A percentile compares a stretch with the other conserved stretches of the same genome.
Evolutionary conservation across 306 rosid genomes (phyloP).

Genomic region (Delonix regia): DNA sequence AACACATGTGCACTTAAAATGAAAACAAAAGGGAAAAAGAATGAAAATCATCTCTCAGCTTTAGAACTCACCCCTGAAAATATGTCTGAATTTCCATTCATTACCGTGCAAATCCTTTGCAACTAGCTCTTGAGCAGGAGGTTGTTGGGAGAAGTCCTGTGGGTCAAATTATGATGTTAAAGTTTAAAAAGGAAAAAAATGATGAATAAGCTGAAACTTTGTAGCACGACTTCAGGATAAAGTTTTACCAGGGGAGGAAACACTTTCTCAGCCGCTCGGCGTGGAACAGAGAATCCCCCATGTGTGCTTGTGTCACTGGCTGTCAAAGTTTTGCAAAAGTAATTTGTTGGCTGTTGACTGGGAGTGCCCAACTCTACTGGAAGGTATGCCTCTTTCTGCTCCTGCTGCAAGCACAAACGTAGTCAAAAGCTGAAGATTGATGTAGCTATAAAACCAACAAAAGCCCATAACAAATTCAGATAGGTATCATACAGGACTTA

Average conservation of each 20-base stretch:
- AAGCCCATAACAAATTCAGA: slow-evolving; percentile 13
- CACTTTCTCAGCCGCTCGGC: slow-evolving; percentile 78
- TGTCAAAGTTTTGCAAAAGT: slow-evolving; percentile 91
- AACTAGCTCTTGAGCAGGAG: slow-evolving; percentile 55
- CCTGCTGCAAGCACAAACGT: slow-evolving; percentile 43
- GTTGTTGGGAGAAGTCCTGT: slow-evolving; percentile 58
- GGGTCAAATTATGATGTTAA: slow-evolving; percentile 26
- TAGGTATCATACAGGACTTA: slow-evolving; percentile 67
- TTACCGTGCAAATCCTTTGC: slow-evolving; percentile 57
- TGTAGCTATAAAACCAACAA: slow-evolving; percentile 4
- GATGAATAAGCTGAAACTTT: neutral
- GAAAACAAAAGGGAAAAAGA: neutral
- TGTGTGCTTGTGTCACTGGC: slow-evolving; percentile 99
- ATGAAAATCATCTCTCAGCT: neutral
- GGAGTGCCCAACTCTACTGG: slow-evolving; percentile 55
- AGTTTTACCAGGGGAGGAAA: slow-evolving; percentile 73
- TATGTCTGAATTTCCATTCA: slow-evolving; percentile 64
- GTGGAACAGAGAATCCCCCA: slow-evolving; percentile 63
- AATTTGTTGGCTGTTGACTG: slow-evolving; percentile 69
- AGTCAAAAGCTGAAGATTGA: slow-evolving; percentile 28
- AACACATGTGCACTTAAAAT: slow-evolving; percentile 8
- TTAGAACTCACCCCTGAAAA: slow-evolving; percentile 56
- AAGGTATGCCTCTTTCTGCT: slow-evolving; percentile 56
- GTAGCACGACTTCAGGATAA: neutral
- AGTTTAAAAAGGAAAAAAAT: neutral